Base-by-base conservation (phyloP, 163 green algal species). In the Chlorella variabilis region DNA sequence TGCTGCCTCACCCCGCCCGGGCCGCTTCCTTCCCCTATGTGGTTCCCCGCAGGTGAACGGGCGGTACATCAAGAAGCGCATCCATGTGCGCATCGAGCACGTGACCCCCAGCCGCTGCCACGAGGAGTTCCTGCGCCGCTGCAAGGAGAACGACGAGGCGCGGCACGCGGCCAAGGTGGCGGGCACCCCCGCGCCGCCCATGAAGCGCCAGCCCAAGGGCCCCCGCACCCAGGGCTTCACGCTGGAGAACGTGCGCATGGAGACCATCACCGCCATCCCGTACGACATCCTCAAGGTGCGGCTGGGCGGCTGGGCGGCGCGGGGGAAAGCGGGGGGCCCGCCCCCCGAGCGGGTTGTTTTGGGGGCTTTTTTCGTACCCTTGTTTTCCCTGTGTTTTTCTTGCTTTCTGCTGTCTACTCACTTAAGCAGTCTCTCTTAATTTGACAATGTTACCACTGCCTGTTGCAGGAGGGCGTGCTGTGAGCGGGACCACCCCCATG, bases 21-120 rank as follows among this genome's bases (percentile, higher is more conserved):
- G 20, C 21, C 20, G 51, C 51, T 62, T 8, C 20, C 15, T 15
- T n/a, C 51, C 18, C 13, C 42, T 13, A 13, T 51, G 18, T 62
- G 20, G 5, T n/a, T n/a, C 58, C 29, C 29, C 1, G 61, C 41
- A 98, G 93, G 91, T 99, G n/a, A 92, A 94, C 86, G 90, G 90
- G 77, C 89, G 95, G 34, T 95, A 97, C 89, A 96, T 99, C 82
- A 91, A 89, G 68, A 99, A 99, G 94, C 90, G 97, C 69, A 94
- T 99, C 75, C 97, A 99, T 84, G 96, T 99, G 78, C 94, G 97
- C 84, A 90, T 99, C 42, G 97, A 99, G 94, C 97, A 99, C 88
- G 90, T 98, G 49, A 66, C 90, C 68, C 97, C 94, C 59, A 98
- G 92, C 45, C 91, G 96, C 71, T 99, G 97, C 94, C 92, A 91